Conservation (phyloP, 2,329 filamentous ascomycete species). For the Aspergillus sp. region DNA sequence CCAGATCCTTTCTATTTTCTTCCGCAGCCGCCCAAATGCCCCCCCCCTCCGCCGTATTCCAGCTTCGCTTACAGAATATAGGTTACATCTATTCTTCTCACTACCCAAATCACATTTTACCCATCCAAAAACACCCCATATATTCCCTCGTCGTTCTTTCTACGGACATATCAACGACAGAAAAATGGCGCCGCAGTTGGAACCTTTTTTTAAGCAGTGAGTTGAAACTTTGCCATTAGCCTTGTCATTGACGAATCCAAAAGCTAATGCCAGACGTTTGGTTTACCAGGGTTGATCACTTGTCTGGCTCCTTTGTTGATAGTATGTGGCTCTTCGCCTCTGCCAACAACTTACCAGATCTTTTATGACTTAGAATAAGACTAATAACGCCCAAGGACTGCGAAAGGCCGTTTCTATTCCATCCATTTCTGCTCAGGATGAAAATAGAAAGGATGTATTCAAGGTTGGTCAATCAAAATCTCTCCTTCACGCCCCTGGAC, state of each 20-base stretch:
- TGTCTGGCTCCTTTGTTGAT: slow-evolving; percentile 79
- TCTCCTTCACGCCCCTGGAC: neutral
- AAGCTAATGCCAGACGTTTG: slow-evolving; percentile 3
- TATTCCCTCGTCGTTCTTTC: slow-evolving; percentile 29
- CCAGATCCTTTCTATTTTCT: slow-evolving; percentile 5
- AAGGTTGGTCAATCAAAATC: slow-evolving; percentile 46
- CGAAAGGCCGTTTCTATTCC: slow-evolving; percentile 92
- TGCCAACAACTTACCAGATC: neutral
- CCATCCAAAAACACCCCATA: slow-evolving; percentile 6
- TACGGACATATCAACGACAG: slow-evolving; percentile 43
- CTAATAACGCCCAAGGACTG: slow-evolving; percentile 45
- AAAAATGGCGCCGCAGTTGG: slow-evolving; percentile 86
- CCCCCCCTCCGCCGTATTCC: slow-evolving; percentile 27
- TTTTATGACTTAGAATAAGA: slow-evolving; percentile 4
- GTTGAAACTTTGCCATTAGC: slow-evolving; percentile 11
- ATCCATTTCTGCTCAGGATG: slow-evolving; percentile 88
- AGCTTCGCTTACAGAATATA: slow-evolving; percentile 17
- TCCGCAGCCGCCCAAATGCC: slow-evolving; percentile 22
- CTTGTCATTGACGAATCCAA: neutral
- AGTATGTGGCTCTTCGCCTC: slow-evolving; percentile 42
- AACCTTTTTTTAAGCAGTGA: slow-evolving; percentile 82
- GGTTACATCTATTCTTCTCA: slow-evolving; percentile 1
- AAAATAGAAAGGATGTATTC: slow-evolving; percentile 83
- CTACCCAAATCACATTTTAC: slow-evolving; percentile 1
- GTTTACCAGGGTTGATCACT: slow-evolving; percentile 59